Conservation (phyloP, 441 rosid genomes). For the Gossypium schwendimanii region DNA sequence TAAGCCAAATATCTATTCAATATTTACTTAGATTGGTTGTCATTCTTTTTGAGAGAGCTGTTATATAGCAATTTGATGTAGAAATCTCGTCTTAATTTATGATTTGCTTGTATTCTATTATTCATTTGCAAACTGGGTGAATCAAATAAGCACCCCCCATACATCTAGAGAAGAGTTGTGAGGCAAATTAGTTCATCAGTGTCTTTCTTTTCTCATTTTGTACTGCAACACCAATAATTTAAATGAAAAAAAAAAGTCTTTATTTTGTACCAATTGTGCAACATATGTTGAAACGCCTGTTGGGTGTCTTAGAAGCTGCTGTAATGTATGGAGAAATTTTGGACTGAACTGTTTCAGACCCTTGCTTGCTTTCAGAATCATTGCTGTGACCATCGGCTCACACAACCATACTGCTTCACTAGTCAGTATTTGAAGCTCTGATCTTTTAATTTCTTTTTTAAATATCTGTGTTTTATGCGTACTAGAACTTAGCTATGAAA, state of each 20-base stretch:
- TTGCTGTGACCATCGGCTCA: neutral
- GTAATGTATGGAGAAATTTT: neutral
- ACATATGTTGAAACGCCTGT: neutral
- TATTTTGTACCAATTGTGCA: neutral
- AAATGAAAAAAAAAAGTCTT: neutral
- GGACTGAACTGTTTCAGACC: neutral
- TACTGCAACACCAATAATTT: neutral
- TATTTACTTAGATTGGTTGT: conserved; percentile 5
- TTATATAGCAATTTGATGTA: conserved; percentile 21
- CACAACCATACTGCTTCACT: neutral
- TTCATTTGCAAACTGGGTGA: conserved; percentile 24
- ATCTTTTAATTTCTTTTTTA: too few relatives aligned
- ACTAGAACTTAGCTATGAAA: neutral
- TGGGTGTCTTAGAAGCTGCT: neutral
- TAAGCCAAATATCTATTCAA: neutral
- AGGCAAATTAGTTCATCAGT: conserved; percentile 2
- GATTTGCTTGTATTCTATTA: conserved; percentile 6
- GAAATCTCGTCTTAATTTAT: conserved; percentile 10
- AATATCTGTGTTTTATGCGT: too few relatives aligned
- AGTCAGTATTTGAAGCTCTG: neutral
- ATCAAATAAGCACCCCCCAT: conserved; percentile 15
- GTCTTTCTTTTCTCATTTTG: neutral
- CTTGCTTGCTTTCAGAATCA: neutral
- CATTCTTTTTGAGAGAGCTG: conserved; percentile 28
- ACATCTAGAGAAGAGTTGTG: conserved; percentile 13